Conservation (phyloP, 2,329 filamentous ascomycete genomes). For the Colletotrichum sp. region DNA sequence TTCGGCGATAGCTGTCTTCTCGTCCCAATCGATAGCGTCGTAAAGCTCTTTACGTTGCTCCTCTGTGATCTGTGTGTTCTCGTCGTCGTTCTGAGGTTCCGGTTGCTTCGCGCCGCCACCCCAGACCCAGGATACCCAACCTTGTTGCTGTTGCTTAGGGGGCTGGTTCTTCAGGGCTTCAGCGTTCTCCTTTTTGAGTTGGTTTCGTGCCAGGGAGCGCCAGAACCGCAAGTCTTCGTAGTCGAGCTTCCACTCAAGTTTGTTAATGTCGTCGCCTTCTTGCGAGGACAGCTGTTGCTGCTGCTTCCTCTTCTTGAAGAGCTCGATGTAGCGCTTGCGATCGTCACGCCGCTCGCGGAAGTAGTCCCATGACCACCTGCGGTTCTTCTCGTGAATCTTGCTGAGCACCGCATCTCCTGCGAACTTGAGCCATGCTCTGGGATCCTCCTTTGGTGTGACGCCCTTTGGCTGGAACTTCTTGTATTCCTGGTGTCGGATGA, state of each 20-base stretch:
- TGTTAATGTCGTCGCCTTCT: constrained; percentile 75
- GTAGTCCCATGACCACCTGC: constrained; percentile 94
- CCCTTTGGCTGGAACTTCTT: constrained; percentile 89
- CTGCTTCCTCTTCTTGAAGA: constrained; percentile 94
- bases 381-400: constrained; percentile 95
- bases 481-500: constrained; percentile 96
- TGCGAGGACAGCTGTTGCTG: constrained; percentile 72
- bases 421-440: constrained; percentile 90
- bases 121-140: constrained; percentile 94
- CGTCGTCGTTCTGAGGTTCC: constrained; percentile 63
- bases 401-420: constrained; percentile 86
- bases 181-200: constrained; percentile 93
- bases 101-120: constrained; percentile 67
- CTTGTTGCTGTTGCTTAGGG: constrained; percentile 70
- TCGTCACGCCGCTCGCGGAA: constrained; percentile 93
- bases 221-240: constrained; percentile 98
- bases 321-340: constrained; percentile 83
- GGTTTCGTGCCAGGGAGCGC: constrained; percentile 91
- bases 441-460: constrained; percentile 83
- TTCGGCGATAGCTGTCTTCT: constrained; percentile 88
- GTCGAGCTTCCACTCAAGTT: constrained; percentile 83
- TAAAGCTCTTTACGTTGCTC: constrained; percentile 97
- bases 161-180: constrained; percentile 75
- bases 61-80: constrained; percentile 89
- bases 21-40: constrained; percentile 97